Conservation (phyloP, 2,329 filamentous ascomycete genomes). For the Fusarium agapanthi region DNA sequence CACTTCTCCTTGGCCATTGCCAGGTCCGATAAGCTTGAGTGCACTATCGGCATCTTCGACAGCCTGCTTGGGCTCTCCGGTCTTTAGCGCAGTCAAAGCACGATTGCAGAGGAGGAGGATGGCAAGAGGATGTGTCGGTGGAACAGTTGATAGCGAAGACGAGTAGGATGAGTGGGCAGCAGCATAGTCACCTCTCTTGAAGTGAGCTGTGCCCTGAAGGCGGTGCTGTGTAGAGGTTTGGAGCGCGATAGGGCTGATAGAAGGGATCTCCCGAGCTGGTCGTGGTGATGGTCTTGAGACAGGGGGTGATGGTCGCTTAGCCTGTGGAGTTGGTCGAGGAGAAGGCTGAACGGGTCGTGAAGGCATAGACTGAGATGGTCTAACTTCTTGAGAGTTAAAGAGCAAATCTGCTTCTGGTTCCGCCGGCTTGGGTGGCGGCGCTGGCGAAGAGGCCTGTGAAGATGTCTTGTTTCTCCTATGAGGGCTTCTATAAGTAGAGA, state of each 20-base stretch:
- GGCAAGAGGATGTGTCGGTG: conserved; percentile 79
- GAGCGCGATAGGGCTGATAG: conserved; percentile 73
- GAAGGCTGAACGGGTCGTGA: conserved; percentile 52
- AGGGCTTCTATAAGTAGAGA: conserved; percentile 88
- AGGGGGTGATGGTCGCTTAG: conserved; percentile 47
- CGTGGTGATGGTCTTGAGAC: conserved; percentile 55
- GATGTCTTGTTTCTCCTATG: conserved; percentile 78
- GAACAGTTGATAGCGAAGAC: conserved; percentile 77
- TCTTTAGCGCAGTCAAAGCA: conserved; percentile 88
- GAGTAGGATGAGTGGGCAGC: conserved; percentile 86
- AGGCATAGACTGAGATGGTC: conserved; percentile 48
- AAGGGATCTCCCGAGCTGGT: conserved; percentile 69
- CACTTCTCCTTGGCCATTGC: conserved; percentile 80
- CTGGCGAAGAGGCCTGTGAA: conserved; percentile 52
- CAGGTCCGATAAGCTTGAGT: conserved; percentile 79
- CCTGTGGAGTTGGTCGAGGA: conserved; percentile 50
- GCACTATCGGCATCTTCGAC: conserved; percentile 86
- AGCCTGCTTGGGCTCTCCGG: conserved; percentile 88
- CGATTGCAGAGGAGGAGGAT: conserved; percentile 94
- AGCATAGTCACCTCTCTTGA: conserved; percentile 93
- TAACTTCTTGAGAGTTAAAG: conserved; percentile 55
- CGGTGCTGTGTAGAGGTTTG: conserved; percentile 81
- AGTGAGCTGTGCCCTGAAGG: conserved; percentile 83
- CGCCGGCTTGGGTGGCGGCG: conserved; percentile 47
- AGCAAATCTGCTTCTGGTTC: conserved; percentile 70